phyloP scores from a whole-genome alignment of 768 basidiomycete species.

The Sporobolomyces pararoseus region DNA sequence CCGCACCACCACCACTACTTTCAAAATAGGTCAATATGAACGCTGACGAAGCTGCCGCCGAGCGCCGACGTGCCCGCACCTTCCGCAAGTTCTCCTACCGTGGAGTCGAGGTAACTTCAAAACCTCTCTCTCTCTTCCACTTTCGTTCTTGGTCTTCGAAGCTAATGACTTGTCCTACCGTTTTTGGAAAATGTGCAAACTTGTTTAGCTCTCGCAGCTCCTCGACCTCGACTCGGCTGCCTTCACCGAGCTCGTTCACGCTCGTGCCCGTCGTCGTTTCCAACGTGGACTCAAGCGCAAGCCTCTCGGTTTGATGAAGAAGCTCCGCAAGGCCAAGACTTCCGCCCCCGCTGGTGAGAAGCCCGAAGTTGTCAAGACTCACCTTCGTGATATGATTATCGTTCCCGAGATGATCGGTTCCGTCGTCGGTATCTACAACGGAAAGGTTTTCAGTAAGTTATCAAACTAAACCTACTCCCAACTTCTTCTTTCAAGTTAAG shows the following conservation, averaged over 20 bases:
- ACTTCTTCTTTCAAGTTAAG: neutral
- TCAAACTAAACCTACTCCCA: neutral
- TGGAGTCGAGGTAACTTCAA: constrained; percentile 63
- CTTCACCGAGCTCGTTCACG: constrained; percentile 78
- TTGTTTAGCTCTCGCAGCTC: constrained; percentile 90
- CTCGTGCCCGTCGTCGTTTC: constrained; percentile 97
- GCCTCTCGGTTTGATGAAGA: constrained; percentile 98
- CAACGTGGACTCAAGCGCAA: constrained; percentile 97
- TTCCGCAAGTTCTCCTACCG: constrained; percentile 99
- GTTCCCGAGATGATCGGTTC: constrained; percentile 99
- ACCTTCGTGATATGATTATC: constrained; percentile 97
- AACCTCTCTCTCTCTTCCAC: neutral
- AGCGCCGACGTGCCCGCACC: constrained; percentile 84
- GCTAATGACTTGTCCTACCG: too few species aligned
- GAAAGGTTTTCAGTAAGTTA: constrained; percentile 62
- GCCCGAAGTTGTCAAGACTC: constrained; percentile 97
- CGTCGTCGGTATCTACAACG: constrained; percentile 97
- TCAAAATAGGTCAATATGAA: constrained; percentile 65
- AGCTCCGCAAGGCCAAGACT: constrained; percentile 98
- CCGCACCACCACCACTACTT: too few species aligned
- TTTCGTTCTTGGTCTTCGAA: neutral
- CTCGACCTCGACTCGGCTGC: constrained; percentile 90
- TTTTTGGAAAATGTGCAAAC: too few species aligned
- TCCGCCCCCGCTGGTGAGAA: constrained; percentile 99
- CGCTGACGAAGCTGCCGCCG: constrained; percentile 85